Evolutionary conservation across 495 filamentous ascomycete genomes (phyloP).

Genomic region (Podospora comata): DNA sequence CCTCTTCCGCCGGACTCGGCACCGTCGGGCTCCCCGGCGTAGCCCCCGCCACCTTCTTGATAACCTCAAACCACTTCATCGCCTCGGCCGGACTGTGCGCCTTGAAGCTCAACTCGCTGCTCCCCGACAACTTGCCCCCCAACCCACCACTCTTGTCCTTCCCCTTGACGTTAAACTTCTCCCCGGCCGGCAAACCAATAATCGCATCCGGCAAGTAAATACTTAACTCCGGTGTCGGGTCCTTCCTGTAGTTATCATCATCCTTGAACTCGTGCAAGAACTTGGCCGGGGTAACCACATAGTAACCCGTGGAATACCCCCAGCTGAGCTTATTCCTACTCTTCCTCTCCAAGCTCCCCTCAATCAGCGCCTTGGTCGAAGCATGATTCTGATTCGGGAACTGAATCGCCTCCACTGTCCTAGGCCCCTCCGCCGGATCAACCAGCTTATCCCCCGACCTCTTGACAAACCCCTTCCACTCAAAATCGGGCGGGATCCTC

Average conservation of each 20-base stretch:
- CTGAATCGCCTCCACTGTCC: slow-evolving; percentile 64
- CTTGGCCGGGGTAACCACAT: slow-evolving; percentile 79
- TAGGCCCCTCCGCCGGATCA: slow-evolving; percentile 68
- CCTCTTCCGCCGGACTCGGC: slow-evolving; percentile 9
- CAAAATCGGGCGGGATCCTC: slow-evolving; percentile 81
- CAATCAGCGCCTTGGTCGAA: slow-evolving; percentile 76
- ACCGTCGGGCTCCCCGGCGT: slow-evolving; percentile 28
- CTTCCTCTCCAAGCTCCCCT: slow-evolving; percentile 84
- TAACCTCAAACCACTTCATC: slow-evolving; percentile 75
- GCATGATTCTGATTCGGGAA: slow-evolving; percentile 88
- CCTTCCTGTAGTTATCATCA: slow-evolving; percentile 75
- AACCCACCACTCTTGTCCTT: slow-evolving; percentile 65
- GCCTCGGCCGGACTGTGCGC: slow-evolving; percentile 73
- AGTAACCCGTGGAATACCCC: slow-evolving; percentile 78
- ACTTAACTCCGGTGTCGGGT: slow-evolving; percentile 79
- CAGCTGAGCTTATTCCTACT: slow-evolving; percentile 69
- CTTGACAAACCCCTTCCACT: slow-evolving; percentile 79
- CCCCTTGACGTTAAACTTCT: slow-evolving; percentile 92
- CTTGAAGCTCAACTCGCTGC: slow-evolving; percentile 54
- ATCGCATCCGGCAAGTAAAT: slow-evolving; percentile 90
- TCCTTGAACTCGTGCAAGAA: slow-evolving; percentile 97
- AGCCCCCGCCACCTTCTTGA: slow-evolving; percentile 48
- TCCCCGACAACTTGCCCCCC: slow-evolving; percentile 51
- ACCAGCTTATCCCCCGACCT: slow-evolving; percentile 71
- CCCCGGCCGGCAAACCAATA: slow-evolving; percentile 68